These are phyloP conservation scores for Microdochium trichocladiopsis DNA, from an alignment of 2,329 filamentous ascomycete genomes.

Conservation along the genomic window DNA sequence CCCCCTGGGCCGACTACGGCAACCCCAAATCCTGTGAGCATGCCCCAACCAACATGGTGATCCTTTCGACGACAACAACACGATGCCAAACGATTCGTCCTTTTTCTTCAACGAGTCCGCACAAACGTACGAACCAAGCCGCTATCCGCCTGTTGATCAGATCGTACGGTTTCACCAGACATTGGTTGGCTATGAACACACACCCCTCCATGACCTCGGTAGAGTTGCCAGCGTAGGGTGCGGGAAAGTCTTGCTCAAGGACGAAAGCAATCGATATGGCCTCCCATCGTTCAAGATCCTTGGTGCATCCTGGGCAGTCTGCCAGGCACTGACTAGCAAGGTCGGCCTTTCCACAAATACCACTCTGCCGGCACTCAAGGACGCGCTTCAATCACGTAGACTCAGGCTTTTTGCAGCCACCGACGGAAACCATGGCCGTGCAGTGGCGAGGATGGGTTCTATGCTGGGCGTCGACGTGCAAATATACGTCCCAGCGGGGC, in stretches of 20 bases:
- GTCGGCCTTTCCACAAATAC: slow-evolving; percentile 32
- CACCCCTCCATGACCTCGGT: slow-evolving; percentile 42
- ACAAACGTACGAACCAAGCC: neutral
- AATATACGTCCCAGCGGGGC: slow-evolving; percentile 55
- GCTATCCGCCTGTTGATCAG: neutral
- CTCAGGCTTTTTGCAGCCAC: slow-evolving; percentile 56
- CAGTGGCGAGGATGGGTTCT: slow-evolving; percentile 58
- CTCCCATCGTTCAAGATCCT: slow-evolving; percentile 72
- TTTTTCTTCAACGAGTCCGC: neutral
- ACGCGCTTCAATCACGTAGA: slow-evolving; percentile 13
- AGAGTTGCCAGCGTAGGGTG: slow-evolving; percentile 51
- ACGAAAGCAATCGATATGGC: slow-evolving; percentile 59
- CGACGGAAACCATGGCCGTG: slow-evolving; percentile 69
- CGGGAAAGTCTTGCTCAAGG: slow-evolving; percentile 55
- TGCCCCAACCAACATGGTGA: neutral
- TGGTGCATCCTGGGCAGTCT: slow-evolving; percentile 66
- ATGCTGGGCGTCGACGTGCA: slow-evolving; percentile 43
- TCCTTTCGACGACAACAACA: neutral
- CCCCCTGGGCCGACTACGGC: no score
- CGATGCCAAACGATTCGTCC: neutral
- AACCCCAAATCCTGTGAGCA: no score
- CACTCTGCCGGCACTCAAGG: slow-evolving; percentile 33
- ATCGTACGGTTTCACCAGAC: slow-evolving; percentile 43
- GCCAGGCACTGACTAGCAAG: slow-evolving; percentile 41
- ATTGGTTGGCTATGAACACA: slow-evolving; percentile 49